These are phyloP conservation scores for Erigeron philadelphicus DNA, from an alignment of 140 eudicot species.

Conservation along the genomic window DNA sequence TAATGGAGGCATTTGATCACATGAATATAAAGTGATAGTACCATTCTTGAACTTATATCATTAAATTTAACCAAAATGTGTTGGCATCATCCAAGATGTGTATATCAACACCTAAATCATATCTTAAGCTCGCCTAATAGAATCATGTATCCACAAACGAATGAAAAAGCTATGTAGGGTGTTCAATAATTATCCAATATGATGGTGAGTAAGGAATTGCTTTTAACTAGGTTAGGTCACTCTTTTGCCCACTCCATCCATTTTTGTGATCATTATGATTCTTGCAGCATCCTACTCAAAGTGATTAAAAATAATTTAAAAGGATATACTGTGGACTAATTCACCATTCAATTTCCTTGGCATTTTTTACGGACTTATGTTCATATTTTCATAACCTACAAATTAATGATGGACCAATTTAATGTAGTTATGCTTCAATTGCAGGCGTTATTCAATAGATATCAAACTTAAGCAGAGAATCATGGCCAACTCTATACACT, in stretches of 20 bases:
- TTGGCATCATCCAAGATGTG: neutral
- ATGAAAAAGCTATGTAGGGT: neutral
- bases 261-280: slow-evolving; percentile 3
- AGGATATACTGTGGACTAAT: neutral
- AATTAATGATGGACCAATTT: no score
- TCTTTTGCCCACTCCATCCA: neutral
- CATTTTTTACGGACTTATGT: neutral
- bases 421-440: neutral
- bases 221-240: slow-evolving; percentile 9
- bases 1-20: neutral
- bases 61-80: neutral
- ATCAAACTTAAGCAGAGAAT: neutral
- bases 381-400: neutral
- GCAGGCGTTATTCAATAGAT: neutral
- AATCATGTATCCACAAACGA: neutral
- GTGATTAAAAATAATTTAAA: no score
- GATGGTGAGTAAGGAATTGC: neutral
- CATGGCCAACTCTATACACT: neutral
- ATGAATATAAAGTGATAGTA: neutral
- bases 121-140: neutral
- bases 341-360: neutral
- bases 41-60: neutral
- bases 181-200: slow-evolving; percentile 2
- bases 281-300: slow-evolving; percentile 8
- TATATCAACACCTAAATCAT: slow-evolving; percentile 11